phyloP scores from a whole-genome alignment of 257 asterid genomes.

The Leonotis leonurus region DNA sequence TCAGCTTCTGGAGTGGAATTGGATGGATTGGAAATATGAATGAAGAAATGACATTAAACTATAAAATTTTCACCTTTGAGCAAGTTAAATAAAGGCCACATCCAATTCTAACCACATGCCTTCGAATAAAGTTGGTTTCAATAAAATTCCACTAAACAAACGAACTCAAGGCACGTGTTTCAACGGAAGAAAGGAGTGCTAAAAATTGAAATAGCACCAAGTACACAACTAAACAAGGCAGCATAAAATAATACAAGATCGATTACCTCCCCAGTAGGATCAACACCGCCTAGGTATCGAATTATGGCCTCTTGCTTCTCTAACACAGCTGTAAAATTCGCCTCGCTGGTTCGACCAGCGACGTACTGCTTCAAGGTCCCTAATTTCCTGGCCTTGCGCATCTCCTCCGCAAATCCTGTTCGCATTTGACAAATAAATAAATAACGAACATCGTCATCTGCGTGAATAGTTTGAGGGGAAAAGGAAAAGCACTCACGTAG shows the following conservation, averaged over 20 bases:
- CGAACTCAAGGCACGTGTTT: no score
- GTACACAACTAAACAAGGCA: no score
- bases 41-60: neutral
- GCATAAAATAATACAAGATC: neutral
- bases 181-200: neutral
- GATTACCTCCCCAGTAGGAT: slow-evolving; percentile 75
- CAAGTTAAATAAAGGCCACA: neutral
- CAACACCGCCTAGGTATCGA: slow-evolving; percentile 63
- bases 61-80: neutral
- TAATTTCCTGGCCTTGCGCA: slow-evolving; percentile 74
- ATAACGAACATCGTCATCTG: neutral
- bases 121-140: neutral
- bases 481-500: slow-evolving; percentile 49
- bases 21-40: neutral
- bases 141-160: neutral
- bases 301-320: slow-evolving; percentile 79
- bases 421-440: neutral
- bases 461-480: neutral
- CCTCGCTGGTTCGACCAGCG: slow-evolving; percentile 72
- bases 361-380: slow-evolving; percentile 56
- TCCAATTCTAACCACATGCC: neutral
- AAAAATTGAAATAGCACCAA: neutral
- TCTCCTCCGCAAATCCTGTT: slow-evolving; percentile 75
- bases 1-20: neutral
- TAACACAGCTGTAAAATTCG: slow-evolving; percentile 57